Base-by-base conservation (phyloP, 495 filamentous ascomycete genomes). In the Neohortaea acidophila region DNA sequence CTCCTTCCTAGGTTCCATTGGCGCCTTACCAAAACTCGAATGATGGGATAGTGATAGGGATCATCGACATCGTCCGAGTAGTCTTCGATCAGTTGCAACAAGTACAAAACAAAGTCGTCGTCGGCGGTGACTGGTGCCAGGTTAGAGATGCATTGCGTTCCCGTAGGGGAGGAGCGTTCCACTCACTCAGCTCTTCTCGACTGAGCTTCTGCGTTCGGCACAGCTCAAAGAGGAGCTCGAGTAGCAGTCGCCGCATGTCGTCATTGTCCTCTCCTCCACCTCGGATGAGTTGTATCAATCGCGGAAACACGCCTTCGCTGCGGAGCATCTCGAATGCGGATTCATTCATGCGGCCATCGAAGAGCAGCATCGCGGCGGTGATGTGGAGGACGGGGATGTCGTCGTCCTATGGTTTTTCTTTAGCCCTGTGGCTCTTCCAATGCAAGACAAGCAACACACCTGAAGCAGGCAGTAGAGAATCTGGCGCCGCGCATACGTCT, bases 211-310 rank as follows among this genome's bases (percentile, higher is more conserved):
- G 87, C 56, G 94, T 84, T 33, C 91, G 72, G 28, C 83, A 91
- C 83, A 94, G 94, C 65, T 96, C 89, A 58, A 93, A 97, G 47
- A 96, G 66, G 42, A 97, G 61, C 59, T 94, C 81, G 59, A 97
- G 67, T 20, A 93, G 64, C 22, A 84, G 61, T 21, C 79, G 70
- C 64, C 94, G 85, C 41, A 94, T 64, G 32, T 75, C 70, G 12
- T 68, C 62, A 40, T 67, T 63, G 52, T 86, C 79, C 27, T 72
- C 64, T 10, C 67, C 63, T 38, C 65, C 69, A 12, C 60, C 61
- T 51, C 77, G 72, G 42, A 96, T 79, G 21, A 96, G 64, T 45
- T 93, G 84, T 21, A 96, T 56, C 33, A 97, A 60, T 18, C 85
- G 70, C 33, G 77, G 65, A 57, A 97, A 97, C 41, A 69, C 76